Evolutionary conservation across 257 asterid genomes (phyloP), one percentile per base, ranked within the genome.

Genomic region (Petrea volubilis): DNA sequence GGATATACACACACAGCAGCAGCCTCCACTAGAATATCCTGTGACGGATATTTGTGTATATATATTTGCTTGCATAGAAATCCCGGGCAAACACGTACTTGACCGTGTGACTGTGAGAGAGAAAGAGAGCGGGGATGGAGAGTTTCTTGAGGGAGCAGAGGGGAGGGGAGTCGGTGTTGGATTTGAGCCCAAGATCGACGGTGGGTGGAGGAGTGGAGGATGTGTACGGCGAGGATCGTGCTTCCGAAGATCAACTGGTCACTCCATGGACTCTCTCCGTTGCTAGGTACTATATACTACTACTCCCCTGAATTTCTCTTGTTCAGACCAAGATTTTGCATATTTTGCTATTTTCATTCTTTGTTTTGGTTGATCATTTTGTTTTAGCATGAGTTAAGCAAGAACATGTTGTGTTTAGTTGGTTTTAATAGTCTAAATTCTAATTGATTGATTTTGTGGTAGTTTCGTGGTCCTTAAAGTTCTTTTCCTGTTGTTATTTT

Each of bases 161-260:
- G 25, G 96, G 95, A 18, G 96, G 95, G n/a, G 97, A 92, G 60
- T 57, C 70, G 28, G 94, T 92, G 80, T 67, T 91, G 80, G 95
- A 90, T 71, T 14, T 90, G 87, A 85, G 91, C 70, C 96, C 96
- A 1, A 79, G 91, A 76, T 76, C 85, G 46, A 85, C 94, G 31
- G 92, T 87, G 0, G 95, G 82, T 1, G 97, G 97, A 14, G 98
- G 98, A 57, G 98, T 92, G 2, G 95, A 85, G 51, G 97, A 93
- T 46, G 88, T 85, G 47, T 93, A 93, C 85, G 91, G 96, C 27
- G 96, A 93, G 69, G 98, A 93, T 81, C 85, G 87, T 46, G 97
- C 98, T 69, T 84, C 85, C 1, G 95, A 93, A 73, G 96, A 90
- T 63, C 93, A 88, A 43, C 90, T 90, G 23, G 81, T 87, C 58